phyloP scores from a whole-genome alignment of 2,329 filamentous ascomycete species.

The Neurospora crassa region DNA sequence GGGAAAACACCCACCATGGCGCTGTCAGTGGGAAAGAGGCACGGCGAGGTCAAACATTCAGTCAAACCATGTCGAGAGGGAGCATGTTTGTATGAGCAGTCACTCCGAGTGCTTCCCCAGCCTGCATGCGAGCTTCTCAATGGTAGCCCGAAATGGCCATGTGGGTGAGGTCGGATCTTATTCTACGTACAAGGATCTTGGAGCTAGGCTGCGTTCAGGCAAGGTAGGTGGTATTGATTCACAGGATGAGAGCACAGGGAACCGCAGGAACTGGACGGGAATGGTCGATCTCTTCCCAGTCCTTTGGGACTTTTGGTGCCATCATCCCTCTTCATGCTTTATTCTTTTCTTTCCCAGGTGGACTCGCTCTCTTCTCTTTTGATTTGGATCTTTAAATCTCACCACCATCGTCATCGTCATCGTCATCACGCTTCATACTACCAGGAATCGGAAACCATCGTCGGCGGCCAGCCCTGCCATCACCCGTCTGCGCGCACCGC shows the following conservation, averaged over 20 bases:
- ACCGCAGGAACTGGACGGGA: conserved; percentile 1
- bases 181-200: neutral
- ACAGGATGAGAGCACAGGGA: neutral
- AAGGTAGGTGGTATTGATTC: neutral
- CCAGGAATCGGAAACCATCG: neutral
- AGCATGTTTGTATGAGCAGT: neutral
- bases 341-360: neutral
- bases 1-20: no score
- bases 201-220: neutral
- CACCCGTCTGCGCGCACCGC: neutral
- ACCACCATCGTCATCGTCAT: neutral
- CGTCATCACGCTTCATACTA: neutral
- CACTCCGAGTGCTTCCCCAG: neutral
- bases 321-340: neutral
- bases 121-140: neutral
- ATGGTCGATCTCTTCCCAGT: conserved; percentile 5
- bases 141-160: neutral
- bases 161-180: neutral
- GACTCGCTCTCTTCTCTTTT: neutral
- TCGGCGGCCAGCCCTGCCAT: neutral
- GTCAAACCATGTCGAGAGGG: neutral
- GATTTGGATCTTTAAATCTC: neutral
- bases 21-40: neutral
- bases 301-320: conserved; percentile 1
- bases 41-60: neutral